Percentiles rank a stretch among this genome's conserved stretches.
Conservation (phyloP, 2,329 filamentous ascomycete species). For the Penicillium sp. region DNA sequence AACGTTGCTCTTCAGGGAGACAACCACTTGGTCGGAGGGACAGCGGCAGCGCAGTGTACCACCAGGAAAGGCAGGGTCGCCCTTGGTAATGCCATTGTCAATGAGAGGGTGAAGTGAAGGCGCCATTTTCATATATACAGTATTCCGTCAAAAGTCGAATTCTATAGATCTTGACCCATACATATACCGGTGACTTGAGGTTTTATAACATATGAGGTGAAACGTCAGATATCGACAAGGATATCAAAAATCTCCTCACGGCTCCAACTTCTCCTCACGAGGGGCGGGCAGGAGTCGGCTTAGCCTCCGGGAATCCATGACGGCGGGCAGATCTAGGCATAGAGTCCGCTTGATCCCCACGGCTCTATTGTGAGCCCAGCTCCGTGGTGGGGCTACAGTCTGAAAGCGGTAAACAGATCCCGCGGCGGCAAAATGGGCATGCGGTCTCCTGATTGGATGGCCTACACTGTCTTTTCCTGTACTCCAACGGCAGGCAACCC, state of each 20-base stretch:
- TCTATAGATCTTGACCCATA: too few species aligned
- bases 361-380: background rate
- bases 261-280: constrained; percentile 12
- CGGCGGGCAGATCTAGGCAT: background rate
- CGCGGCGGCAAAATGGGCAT: background rate
- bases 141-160: background rate
- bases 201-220: background rate
- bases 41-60: constrained; percentile 65
- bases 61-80: constrained; percentile 55
- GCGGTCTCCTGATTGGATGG: background rate
- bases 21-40: constrained; percentile 55
- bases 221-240: background rate
- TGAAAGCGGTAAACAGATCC: constrained; percentile 3
- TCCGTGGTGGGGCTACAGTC: constrained; percentile 3
- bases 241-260: constrained; percentile 4
- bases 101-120: constrained; percentile 61
- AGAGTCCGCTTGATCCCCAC: background rate
- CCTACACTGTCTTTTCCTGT: background rate
- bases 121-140: constrained; percentile 15
- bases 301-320: background rate
- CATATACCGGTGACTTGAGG: background rate
- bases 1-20: constrained; percentile 60
- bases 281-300: constrained; percentile 4
- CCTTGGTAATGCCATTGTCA: constrained; percentile 62
- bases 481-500: constrained; percentile 3